Evolutionary conservation across 108 stramenopile genomes (phyloP), one percentile per base, ranked within the genome.

Genomic region (Fragilariopsis cylindrus): DNA sequence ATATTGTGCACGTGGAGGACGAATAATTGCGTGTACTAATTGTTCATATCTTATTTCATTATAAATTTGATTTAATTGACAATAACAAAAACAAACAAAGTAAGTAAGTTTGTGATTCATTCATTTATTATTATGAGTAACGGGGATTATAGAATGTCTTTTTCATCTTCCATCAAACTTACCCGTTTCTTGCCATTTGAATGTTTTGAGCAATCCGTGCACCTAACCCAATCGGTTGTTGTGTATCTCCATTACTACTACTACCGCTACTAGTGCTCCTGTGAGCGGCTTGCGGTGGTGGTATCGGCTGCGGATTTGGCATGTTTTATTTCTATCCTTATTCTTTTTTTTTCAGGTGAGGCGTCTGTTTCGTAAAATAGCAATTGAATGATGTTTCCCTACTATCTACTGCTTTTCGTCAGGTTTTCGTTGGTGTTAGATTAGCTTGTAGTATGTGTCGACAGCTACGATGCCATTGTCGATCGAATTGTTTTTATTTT

Each of bases 1-100:
- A 69, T 98, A 98, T 18, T 73, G 30, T 11, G 91, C 92, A 7
- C 98, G 83, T 9, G 97, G 97, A 8, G 98, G 98, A 54, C 98
- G 90, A 47, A 98, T 94, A 67, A 98, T 97, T 62, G 98, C 97
- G 70, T 95, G 89, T 43, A 97, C 95, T 9, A 96, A 65, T 77
- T 97, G 88, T 57, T 91, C 82, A 81, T 94, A 96, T 40, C 92
- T 63, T 39, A 40, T 9, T 30, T 0, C 0, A 19, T 11, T 11
- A 19, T 56, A 13, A 19, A 19, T 56, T n/a, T 56, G 4, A 4
- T 9, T 56, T 56, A 0, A 56, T 56, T 56, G 7, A 7, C 9
- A 5, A 56, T 0, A 52, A 13, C 50, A 52, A 52, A 0, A 52
- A 52, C 50, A 52, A 52, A 13, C 12, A 13, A 9, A 13, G 50